phyloP scores from a whole-genome alignment of 2,329 filamentous ascomycete species.

The Fusarium albosuccineum region DNA sequence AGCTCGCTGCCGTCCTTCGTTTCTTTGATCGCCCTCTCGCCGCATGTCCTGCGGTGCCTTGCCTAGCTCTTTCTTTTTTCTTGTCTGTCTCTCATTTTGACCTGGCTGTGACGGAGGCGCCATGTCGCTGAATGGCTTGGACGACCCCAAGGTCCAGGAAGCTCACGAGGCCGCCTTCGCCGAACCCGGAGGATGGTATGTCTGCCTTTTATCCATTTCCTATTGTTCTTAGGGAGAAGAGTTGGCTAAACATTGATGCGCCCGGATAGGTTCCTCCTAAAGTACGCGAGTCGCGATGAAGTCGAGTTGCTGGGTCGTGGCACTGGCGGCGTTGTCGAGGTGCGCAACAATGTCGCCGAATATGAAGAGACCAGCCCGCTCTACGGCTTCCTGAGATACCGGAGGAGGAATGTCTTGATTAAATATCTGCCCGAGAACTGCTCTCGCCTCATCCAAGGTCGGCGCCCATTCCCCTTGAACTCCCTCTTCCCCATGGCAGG shows the following conservation, averaged over 20 bases:
- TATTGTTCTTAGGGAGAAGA: background rate
- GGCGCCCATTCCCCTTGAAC: conserved; percentile 46
- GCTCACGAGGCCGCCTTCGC: conserved; percentile 83
- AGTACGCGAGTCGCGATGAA: conserved; percentile 90
- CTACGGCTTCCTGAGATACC: conserved; percentile 91
- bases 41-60: conserved; percentile 13
- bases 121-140: conserved; percentile 98
- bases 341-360: conserved; percentile 80
- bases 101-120: conserved; percentile 43
- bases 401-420: conserved; percentile 89
- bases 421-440: conserved; percentile 94
- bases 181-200: conserved; percentile 95
- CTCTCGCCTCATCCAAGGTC: conserved; percentile 93
- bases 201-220: background rate
- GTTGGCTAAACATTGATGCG: conserved; percentile 22
- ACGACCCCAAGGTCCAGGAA: conserved; percentile 83
- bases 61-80: conserved; percentile 7
- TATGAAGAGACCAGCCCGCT: conserved; percentile 90
- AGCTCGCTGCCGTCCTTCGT: conserved; percentile 26
- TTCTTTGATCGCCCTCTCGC: conserved; percentile 19
- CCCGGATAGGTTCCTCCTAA: conserved; percentile 85
- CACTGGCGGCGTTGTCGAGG: conserved; percentile 84
- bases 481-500: background rate
- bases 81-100: conserved; percentile 22
- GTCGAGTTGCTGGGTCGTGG: conserved; percentile 83